These are phyloP conservation scores for Xerophyta viscosa DNA, from an alignment of 106 monocot species.

Conservation along the genomic window DNA sequence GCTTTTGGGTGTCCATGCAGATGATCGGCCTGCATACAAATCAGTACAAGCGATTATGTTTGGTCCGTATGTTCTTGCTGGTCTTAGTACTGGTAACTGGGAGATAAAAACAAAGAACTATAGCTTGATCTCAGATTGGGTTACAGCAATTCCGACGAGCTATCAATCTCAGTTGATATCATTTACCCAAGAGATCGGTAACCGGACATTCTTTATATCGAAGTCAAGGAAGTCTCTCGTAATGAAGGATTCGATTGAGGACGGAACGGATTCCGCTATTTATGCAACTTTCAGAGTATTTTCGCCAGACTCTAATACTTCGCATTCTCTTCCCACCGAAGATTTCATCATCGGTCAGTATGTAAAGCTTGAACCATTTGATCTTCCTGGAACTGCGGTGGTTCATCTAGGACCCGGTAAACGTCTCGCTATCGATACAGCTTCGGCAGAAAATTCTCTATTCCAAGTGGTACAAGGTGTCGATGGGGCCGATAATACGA, in stretches of 20 bases:
- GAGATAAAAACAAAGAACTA: conserved; percentile 31
- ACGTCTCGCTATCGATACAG: conserved; percentile 8
- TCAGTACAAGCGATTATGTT: conserved; percentile 69
- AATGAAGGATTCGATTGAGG: conserved; percentile 38
- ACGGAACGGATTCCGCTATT: conserved; percentile 44
- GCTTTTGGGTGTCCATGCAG: conserved; percentile 18
- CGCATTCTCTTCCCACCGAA: background rate
- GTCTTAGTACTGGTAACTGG: conserved; percentile 64
- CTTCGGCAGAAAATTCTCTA: conserved; percentile 10
- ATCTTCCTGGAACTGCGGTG: conserved; percentile 57
- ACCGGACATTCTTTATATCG: conserved; percentile 30
- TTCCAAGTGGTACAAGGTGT: conserved; percentile 49
- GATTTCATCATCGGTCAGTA: conserved; percentile 2
- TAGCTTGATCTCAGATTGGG: conserved; percentile 49
- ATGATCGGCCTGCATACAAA: conserved; percentile 54
- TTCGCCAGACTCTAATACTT: conserved; percentile 4
- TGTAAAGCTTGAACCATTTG: conserved; percentile 61
- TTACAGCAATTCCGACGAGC: conserved; percentile 39
- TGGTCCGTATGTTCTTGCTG: conserved; percentile 80
- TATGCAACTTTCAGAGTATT: conserved; percentile 69
- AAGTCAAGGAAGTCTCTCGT: conserved; percentile 37
- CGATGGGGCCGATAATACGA: conserved; percentile 22
- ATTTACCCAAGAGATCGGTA: conserved; percentile 32
- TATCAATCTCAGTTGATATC: conserved; percentile 46
- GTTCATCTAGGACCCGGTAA: conserved; percentile 33